phyloP scores from a whole-genome alignment of 495 filamentous ascomycete species.

The Aspergillus kassunensis region DNA sequence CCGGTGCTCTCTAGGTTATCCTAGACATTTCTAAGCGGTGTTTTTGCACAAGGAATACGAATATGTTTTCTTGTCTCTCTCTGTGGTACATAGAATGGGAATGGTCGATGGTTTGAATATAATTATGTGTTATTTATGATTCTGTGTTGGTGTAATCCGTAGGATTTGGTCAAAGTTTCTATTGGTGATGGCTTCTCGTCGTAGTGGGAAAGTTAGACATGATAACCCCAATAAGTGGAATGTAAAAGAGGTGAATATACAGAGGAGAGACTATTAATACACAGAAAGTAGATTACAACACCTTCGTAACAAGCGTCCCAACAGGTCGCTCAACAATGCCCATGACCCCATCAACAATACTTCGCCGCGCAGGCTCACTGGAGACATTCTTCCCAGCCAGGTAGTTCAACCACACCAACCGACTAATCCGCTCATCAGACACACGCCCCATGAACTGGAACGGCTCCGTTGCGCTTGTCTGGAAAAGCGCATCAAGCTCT shows the following conservation, averaged over 20 bases:
- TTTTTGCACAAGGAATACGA: too few species aligned
- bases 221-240: too few species aligned
- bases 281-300: slow-evolving; percentile 37
- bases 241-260: neutral
- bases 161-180: too few species aligned
- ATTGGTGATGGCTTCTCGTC: too few species aligned
- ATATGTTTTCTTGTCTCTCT: too few species aligned
- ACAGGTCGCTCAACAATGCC: slow-evolving; percentile 84
- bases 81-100: too few species aligned
- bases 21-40: neutral
- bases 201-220: too few species aligned
- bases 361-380: slow-evolving; percentile 74
- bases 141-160: too few species aligned
- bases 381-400: slow-evolving; percentile 82
- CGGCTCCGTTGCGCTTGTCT: slow-evolving; percentile 42
- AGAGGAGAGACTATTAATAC: neutral
- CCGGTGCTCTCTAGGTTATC: slow-evolving; percentile 55
- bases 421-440: slow-evolving; percentile 71
- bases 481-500: slow-evolving; percentile 62
- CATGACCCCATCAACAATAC: slow-evolving; percentile 83
- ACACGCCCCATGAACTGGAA: slow-evolving; percentile 61
- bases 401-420: slow-evolving; percentile 86
- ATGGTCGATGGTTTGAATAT: neutral
- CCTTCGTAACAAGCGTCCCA: slow-evolving; percentile 76
- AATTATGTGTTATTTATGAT: neutral